phyloP scores from a whole-genome alignment of 1,284 basidiomycete genomes.

The Athelia psychrophila region DNA sequence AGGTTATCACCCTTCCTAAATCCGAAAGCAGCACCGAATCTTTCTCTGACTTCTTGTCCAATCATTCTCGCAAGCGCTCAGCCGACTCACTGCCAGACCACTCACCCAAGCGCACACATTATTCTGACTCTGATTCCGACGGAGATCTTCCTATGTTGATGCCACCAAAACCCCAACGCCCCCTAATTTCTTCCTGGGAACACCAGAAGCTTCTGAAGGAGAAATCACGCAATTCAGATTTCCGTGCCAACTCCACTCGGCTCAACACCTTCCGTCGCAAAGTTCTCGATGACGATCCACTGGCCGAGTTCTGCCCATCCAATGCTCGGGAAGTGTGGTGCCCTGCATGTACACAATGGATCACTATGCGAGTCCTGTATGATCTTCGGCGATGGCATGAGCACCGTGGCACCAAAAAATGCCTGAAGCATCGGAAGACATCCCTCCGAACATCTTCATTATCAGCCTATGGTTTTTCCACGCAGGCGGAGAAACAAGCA shows the following conservation, averaged over 20 bases:
- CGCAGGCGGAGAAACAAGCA: background rate
- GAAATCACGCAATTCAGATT: background rate
- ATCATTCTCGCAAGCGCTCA: too few species aligned
- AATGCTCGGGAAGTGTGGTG: conserved; percentile 6
- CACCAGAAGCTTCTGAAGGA: conserved; percentile 2
- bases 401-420: conserved; percentile 4
- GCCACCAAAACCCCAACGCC: background rate
- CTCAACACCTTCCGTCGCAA: conserved; percentile 3
- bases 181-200: conserved; percentile 1
- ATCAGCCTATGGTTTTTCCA: background rate
- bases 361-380: conserved; percentile 7
- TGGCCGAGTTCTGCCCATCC: conserved; percentile 6
- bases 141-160: too few species aligned
- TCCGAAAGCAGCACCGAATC: background rate
- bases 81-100: too few species aligned
- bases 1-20: background rate
- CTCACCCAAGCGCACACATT: too few species aligned
- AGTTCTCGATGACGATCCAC: conserved; percentile 3
- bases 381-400: conserved; percentile 6
- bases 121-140: too few species aligned
- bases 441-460: background rate
- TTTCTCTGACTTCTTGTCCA: background rate
- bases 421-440: background rate
- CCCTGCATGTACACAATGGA: conserved; percentile 6
- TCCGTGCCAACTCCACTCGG: background rate